Base-by-base conservation (phyloP, 306 rosid species). In the Trifolium subterraneum region DNA sequence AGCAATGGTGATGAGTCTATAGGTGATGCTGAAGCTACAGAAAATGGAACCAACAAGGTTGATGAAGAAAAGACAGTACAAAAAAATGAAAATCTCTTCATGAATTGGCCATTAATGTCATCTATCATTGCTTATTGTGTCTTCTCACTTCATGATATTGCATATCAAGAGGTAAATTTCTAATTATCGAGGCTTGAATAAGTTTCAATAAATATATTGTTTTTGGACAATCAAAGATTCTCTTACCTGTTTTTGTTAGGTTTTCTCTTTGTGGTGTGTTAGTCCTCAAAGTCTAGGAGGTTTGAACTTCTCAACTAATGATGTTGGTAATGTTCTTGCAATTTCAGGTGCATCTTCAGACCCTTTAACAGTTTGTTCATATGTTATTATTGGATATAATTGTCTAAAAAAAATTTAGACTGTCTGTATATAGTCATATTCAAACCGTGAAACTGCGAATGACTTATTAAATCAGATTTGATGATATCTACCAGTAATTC, bases 51-150 rank as follows among this genome's bases (percentile, higher is more conserved):
- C 48, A 44, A 15, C n/a, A 64, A 22, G 4, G 70, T 71, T 70
- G 51, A 74, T 33, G 61, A 64, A 73, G 68, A 73, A n/a, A 63
- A 79, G 59, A 67, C 10, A 35, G 41, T 38, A 35, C 68, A 63
- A 60, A 64, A 81, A 59, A 65, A 82, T 48, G 82, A 79, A 79
- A 91, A 58, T 79, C 96, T 91, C 71, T 14, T 91, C 12, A 55
- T 56, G 81, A 93, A 93, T 74, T 91, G 96, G 98, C 94, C 97
- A 6, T 80, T 91, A 68, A 91, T 93, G 92, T 91, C 97, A 77
- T 70, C 94, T 29, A 80, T 91, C 76, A 51, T 91, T 56, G 83
- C 76, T 80, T 88, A 87, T 74, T 85, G 88, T 71, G 52, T 88
- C 18, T 86, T 89, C 77, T 73, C 96, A 68, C 96, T 93, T 73